These are phyloP conservation scores for Eleusine coracana DNA, from an alignment of 176 grass and related monocot genomes.

Conservation along the genomic window DNA sequence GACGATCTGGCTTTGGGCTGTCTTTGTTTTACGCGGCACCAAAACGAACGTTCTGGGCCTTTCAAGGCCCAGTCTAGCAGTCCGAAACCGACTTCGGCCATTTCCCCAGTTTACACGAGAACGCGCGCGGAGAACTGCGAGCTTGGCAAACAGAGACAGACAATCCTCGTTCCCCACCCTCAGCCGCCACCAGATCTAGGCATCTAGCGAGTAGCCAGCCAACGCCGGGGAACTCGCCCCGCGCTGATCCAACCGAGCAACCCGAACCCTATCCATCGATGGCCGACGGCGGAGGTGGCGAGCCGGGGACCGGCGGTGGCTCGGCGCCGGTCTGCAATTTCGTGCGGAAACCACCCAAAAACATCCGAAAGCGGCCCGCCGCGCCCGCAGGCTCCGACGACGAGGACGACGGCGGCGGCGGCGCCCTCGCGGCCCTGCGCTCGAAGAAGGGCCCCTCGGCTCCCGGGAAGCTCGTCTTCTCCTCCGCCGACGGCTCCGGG, in stretches of 20 bases:
- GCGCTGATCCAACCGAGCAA: not conserved
- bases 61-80: no score
- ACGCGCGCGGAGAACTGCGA: no score
- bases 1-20: no score
- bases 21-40: no score
- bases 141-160: no score
- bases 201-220: no score
- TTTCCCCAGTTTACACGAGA: no score
- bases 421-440: conserved; percentile 30
- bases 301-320: conserved; percentile 37
- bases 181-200: no score
- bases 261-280: conserved; percentile 29
- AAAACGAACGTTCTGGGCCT: no score
- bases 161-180: no score
- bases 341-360: conserved; percentile 70
- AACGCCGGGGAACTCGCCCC: not conserved
- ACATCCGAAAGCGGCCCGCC: conserved; percentile 71
- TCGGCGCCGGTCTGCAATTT: conserved; percentile 62
- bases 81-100: no score
- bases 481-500: conserved; percentile 42
- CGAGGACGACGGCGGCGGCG: conserved; percentile 43
- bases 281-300: conserved; percentile 31
- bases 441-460: conserved; percentile 45
- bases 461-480: conserved; percentile 73
- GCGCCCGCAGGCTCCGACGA: conserved; percentile 47